These are phyloP conservation scores for Cyberlindnera amylophila DNA, from an alignment of 805 yeast genomes.

Conservation along the genomic window DNA sequence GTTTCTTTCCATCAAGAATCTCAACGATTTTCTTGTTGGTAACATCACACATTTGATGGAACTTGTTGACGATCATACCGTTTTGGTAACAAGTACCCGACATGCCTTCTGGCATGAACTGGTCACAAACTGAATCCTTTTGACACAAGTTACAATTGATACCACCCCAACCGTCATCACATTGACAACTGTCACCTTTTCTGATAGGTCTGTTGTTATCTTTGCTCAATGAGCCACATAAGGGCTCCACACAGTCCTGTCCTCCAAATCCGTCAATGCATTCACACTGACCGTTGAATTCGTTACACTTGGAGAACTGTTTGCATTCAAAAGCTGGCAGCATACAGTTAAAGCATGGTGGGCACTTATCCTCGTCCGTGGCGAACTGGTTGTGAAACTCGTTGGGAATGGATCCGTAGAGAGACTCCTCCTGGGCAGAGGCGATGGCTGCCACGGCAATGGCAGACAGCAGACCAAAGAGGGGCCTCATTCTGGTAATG, in stretches of 20 bases:
- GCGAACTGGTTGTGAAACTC: not conserved
- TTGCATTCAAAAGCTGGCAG: slow-evolving; percentile 85
- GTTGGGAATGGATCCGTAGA: slow-evolving; percentile 8
- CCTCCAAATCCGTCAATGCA: slow-evolving; percentile 95
- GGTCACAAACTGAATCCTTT: slow-evolving; percentile 70
- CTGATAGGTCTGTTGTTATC: slow-evolving; percentile 63
- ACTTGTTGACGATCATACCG: slow-evolving; percentile 76
- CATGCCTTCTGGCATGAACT: slow-evolving; percentile 82
- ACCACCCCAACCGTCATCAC: slow-evolving; percentile 89
- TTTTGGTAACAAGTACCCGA: slow-evolving; percentile 85
- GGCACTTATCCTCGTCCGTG: slow-evolving; percentile 45
- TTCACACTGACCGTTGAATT: slow-evolving; percentile 85
- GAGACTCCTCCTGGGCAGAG: slow-evolving; percentile 5
- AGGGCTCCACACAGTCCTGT: slow-evolving; percentile 81
- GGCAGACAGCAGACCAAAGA: not conserved
- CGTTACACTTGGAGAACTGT: slow-evolving; percentile 86
- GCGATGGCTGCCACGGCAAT: not conserved
- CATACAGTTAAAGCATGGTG: slow-evolving; percentile 94
- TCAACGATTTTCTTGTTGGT: slow-evolving; percentile 83
- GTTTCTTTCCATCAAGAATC: slow-evolving; percentile 73
- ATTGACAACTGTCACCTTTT: slow-evolving; percentile 50
- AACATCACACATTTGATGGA: slow-evolving; percentile 92
- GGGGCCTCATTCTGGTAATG: not conserved
- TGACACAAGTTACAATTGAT: slow-evolving; percentile 89
- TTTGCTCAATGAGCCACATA: slow-evolving; percentile 76